A percentile compares a stretch with the other conserved stretches of the same genome.
Evolutionary conservation across 306 rosid genomes (phyloP).

Genomic region (Pueraria montana): DNA sequence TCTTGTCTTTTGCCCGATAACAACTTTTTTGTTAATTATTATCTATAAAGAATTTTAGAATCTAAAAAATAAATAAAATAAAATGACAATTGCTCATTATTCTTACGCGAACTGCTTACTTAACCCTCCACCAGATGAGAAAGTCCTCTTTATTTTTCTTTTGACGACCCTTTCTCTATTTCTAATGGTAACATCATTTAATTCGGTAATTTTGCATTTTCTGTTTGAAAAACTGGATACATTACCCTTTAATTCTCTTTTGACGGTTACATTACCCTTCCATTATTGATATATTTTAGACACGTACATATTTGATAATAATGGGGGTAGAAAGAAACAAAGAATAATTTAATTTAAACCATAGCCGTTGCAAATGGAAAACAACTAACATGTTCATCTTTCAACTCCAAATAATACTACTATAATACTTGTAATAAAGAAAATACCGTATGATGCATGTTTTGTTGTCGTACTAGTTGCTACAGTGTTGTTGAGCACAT

Average conservation of each 20-base stretch:
- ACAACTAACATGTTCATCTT: conserved; percentile 54
- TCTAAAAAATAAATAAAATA: not conserved
- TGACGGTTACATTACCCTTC: not conserved
- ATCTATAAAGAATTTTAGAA: not conserved
- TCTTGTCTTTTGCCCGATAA: not conserved
- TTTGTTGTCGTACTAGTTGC: conserved; percentile 30
- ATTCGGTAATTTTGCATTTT: conserved; percentile 6
- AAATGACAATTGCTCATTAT: not conserved
- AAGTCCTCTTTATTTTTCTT: not conserved
- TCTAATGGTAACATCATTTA: not conserved
- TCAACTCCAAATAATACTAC: conserved; percentile 31
- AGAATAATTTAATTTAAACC: conserved; percentile 6
- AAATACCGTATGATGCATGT: conserved; percentile 34
- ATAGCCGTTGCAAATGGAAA: conserved; percentile 59
- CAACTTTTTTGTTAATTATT: conserved; percentile 11
- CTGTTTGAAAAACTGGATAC: not conserved
- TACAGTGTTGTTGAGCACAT: conserved; percentile 19
- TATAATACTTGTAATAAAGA: not conserved
- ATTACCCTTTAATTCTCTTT: not conserved
- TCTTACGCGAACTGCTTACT: not conserved
- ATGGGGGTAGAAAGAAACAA: conserved; percentile 35
- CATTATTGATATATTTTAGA: not conserved
- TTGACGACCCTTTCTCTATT: conserved; percentile 10
- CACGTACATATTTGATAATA: no score
- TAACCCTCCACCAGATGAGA: not conserved